Conservation (phyloP, 2,329 filamentous ascomycete species). For the Fusarium transvaalense region DNA sequence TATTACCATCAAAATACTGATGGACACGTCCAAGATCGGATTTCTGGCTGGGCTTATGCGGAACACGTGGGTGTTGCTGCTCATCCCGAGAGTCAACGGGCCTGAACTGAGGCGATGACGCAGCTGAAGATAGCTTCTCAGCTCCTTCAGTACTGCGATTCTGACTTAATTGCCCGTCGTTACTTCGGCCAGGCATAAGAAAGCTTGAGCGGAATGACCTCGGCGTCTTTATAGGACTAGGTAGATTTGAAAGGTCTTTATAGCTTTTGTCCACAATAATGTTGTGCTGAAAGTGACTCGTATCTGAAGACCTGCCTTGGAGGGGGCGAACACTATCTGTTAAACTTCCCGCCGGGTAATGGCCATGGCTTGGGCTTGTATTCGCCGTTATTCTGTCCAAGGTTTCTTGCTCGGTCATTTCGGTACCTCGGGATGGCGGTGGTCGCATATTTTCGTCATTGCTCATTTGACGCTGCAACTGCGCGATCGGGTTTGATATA, state of each 20-base stretch:
- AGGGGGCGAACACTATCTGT: slow-evolving; percentile 85
- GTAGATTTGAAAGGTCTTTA: slow-evolving; percentile 63
- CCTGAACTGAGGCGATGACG: slow-evolving; percentile 77
- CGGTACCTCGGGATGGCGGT: slow-evolving; percentile 82
- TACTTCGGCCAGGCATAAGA: slow-evolving; percentile 70
- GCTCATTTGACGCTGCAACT: slow-evolving; percentile 46
- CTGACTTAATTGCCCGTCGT: slow-evolving; percentile 60
- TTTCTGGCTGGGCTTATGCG: slow-evolving; percentile 42
- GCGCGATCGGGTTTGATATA: slow-evolving; percentile 62
- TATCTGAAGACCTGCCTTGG: slow-evolving; percentile 60
- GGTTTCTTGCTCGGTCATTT: slow-evolving; percentile 80
- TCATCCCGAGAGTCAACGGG: slow-evolving; percentile 56
- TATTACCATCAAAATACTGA: slow-evolving; percentile 95
- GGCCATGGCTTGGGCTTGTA: slow-evolving; percentile 76
- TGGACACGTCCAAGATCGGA: slow-evolving; percentile 75
- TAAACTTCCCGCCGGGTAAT: slow-evolving; percentile 70
- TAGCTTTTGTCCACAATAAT: slow-evolving; percentile 72
- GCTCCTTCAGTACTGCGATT: slow-evolving; percentile 74
- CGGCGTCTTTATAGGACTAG: slow-evolving; percentile 76
- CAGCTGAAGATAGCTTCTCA: slow-evolving; percentile 85
- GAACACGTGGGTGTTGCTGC: slow-evolving; percentile 36
- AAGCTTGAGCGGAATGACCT: slow-evolving; percentile 83
- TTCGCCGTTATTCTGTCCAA: slow-evolving; percentile 79
- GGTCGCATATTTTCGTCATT: slow-evolving; percentile 66
- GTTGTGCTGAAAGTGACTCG: slow-evolving; percentile 57